These are phyloP conservation scores for Tricholoma hemisulphureum DNA, from an alignment of 768 basidiomycete genomes.

Conservation along the genomic window DNA sequence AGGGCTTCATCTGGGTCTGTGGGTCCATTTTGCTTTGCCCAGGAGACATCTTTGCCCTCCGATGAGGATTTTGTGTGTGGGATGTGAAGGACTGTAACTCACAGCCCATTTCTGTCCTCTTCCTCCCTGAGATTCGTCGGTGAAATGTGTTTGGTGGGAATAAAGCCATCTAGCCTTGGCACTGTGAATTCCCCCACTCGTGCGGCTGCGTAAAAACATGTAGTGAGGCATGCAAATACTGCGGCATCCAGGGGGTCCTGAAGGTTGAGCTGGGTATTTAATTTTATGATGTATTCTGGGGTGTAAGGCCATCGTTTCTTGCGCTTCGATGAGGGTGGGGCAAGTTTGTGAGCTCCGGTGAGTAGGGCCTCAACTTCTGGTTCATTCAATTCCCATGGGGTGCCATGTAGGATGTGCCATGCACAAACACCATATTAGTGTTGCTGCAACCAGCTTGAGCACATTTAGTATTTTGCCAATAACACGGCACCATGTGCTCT, in stretches of 20 bases:
- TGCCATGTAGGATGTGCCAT: conserved; percentile 38
- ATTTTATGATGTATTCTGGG: not conserved
- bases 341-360: conserved; percentile 6
- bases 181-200: not conserved
- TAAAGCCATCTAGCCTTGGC: conserved; percentile 20
- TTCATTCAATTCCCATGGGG: conserved; percentile 6
- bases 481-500: no score
- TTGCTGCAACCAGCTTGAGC: no score
- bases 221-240: not conserved
- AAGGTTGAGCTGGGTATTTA: not conserved
- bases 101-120: conserved; percentile 14
- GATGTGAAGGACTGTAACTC: conserved; percentile 20
- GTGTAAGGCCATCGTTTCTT: conserved; percentile 11
- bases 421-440: conserved; percentile 32
- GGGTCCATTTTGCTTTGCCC: conserved; percentile 6
- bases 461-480: no score
- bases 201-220: not conserved
- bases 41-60: conserved; percentile 15
- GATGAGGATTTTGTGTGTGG: conserved; percentile 20
- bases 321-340: conserved; percentile 13
- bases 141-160: conserved; percentile 24
- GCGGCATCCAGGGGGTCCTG: not conserved
- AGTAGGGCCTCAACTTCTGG: conserved; percentile 4
- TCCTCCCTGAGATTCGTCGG: not conserved
- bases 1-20: conserved; percentile 12